Conservation (phyloP, 164 flowering plant species). For the Santalum album region DNA sequence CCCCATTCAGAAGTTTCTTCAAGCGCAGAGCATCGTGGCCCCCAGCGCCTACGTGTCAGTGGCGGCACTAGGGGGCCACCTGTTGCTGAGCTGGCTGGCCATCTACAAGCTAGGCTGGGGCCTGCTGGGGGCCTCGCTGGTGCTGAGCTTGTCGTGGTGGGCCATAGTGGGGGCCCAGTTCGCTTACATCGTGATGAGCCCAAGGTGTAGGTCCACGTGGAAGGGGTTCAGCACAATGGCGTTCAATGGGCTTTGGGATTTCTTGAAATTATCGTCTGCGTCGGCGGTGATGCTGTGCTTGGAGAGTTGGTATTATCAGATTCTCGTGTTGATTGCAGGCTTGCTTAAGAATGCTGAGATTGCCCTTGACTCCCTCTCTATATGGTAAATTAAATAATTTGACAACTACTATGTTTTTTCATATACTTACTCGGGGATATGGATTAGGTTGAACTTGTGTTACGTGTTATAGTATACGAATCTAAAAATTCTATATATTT, state of each 20-base stretch:
- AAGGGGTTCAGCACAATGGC: constrained; percentile 26
- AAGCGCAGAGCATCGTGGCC: constrained; percentile 21
- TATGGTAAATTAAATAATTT: constrained; percentile 21
- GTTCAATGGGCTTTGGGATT: constrained; percentile 16
- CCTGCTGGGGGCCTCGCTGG: constrained; percentile 17
- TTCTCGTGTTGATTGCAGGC: constrained; percentile 34
- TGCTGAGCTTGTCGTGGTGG: constrained; percentile 31
- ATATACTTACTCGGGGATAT: too few species aligned
- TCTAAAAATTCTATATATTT: too few species aligned
- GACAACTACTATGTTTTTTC: too few species aligned
- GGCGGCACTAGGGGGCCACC: constrained; percentile 8
- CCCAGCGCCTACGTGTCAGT: constrained; percentile 20
- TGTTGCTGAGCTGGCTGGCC: constrained; percentile 7
- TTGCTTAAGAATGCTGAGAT: constrained; percentile 30
- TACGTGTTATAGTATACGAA: too few species aligned
- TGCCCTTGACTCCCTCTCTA: constrained; percentile 31
- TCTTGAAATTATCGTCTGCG: constrained; percentile 31
- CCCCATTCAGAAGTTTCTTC: constrained; percentile 24
- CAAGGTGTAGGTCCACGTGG: constrained; percentile 29
- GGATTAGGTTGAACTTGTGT: too few species aligned
- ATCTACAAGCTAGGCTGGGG: constrained; percentile 12
- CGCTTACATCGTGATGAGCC: constrained; percentile 17
- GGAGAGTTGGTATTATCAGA: constrained; percentile 43
- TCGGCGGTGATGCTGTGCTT: constrained; percentile 45
- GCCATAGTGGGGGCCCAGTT: constrained; percentile 23